Evolutionary conservation across 805 yeast species (phyloP).

Genomic region (Priceomyces carsonii): DNA sequence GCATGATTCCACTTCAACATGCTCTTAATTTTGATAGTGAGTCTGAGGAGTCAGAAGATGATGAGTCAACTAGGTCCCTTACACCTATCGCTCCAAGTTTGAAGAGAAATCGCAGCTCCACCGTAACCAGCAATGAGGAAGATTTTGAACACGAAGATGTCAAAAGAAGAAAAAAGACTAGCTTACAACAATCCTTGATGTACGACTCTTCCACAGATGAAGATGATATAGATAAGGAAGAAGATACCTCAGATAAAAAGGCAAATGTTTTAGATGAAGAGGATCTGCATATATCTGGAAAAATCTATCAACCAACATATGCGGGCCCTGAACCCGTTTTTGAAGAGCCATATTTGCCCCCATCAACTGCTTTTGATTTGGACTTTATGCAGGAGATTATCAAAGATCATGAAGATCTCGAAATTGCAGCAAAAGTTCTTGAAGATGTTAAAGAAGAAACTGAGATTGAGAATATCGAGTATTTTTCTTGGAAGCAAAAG

Average conservation of each 20-base stretch:
- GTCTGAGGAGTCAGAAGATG: constrained; percentile 38
- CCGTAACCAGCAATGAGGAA: constrained; percentile 26
- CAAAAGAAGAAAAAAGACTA: constrained; percentile 27
- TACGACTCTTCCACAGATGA: constrained; percentile 39
- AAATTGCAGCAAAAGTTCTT: constrained; percentile 49
- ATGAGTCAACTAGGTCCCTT: constrained; percentile 35
- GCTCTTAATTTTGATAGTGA: constrained; percentile 47
- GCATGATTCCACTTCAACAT: constrained; percentile 53
- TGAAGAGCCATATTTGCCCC: constrained; percentile 33
- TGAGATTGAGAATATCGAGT: constrained; percentile 41
- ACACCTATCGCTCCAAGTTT: constrained; percentile 30
- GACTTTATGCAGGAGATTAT: constrained; percentile 52
- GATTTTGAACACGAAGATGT: constrained; percentile 11
- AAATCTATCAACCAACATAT: constrained; percentile 52
- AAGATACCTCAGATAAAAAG: constrained; percentile 21
- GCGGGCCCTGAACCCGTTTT: constrained; percentile 57
- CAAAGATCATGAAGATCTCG: constrained; percentile 75
- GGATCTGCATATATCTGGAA: constrained; percentile 24
- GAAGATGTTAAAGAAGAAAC: constrained; percentile 15
- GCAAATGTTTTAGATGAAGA: constrained; percentile 23
- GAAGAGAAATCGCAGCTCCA: constrained; percentile 31
- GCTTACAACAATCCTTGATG: constrained; percentile 26
- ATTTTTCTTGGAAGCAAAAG: constrained; percentile 69
- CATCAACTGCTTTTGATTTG: constrained; percentile 38
- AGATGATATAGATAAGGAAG: constrained; percentile 22